Conservation (phyloP, 78 protist genomes). For the Chrysochromulina parva region DNA sequence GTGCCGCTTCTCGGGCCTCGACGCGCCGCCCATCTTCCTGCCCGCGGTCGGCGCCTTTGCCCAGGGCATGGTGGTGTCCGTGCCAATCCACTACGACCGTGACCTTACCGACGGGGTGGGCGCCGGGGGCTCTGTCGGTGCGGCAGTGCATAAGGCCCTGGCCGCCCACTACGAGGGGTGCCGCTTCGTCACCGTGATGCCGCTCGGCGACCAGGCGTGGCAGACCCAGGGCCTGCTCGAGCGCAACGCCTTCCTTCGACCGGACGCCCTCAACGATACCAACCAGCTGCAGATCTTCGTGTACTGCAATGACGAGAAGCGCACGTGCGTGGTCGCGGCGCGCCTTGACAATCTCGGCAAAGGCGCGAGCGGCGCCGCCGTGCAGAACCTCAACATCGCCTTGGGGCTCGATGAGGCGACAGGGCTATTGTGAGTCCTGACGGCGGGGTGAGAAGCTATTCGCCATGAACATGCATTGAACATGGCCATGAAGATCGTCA, state of each 20-base stretch:
- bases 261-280: neutral
- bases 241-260: neutral
- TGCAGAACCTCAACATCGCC: conserved; percentile 4
- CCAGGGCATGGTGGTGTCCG: neutral
- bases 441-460: too few species aligned
- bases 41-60: neutral
- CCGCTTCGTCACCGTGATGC: neutral
- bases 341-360: conserved; percentile 1
- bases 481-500: too few species aligned
- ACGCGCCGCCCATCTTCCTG: neutral
- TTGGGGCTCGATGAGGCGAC: neutral
- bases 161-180: neutral
- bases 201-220: neutral
- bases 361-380: neutral
- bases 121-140: neutral
- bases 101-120: neutral
- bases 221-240: neutral
- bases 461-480: too few species aligned
- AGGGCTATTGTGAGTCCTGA: neutral
- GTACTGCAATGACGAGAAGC: conserved; percentile 27
- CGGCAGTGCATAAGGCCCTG: neutral
- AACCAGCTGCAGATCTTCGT: neutral
- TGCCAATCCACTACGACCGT: neutral
- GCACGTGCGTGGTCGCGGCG: conserved; percentile 15
- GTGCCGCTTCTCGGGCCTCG: neutral